Evolutionary conservation across 2,329 filamentous ascomycete genomes (phyloP).

Genomic region (Hypomyces rosellus): DNA sequence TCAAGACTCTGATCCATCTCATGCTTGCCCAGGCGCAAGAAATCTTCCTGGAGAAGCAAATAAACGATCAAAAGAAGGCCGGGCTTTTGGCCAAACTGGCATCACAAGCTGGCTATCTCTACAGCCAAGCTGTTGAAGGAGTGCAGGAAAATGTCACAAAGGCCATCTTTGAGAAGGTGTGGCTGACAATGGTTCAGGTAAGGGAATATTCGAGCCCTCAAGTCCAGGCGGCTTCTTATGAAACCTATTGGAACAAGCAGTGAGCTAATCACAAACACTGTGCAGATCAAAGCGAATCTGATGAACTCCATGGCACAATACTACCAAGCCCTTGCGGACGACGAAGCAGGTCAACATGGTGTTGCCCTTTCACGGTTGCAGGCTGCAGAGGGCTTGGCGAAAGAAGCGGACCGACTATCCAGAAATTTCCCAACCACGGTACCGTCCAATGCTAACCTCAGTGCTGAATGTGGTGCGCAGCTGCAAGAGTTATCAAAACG

Average conservation of each 20-base stretch:
- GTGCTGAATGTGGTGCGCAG: conserved; percentile 66
- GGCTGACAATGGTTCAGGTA: conserved; percentile 77
- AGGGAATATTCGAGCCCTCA: neutral
- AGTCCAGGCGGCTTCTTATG: neutral
- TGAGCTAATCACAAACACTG: neutral
- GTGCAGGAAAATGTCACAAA: conserved; percentile 88
- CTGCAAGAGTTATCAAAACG: conserved; percentile 79
- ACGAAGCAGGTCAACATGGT: conserved; percentile 82
- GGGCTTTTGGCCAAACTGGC: conserved; percentile 88
- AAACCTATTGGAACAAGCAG: neutral
- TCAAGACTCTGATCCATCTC: conserved; percentile 87
- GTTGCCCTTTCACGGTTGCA: conserved; percentile 77
- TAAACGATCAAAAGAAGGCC: conserved; percentile 86
- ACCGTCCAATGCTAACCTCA: conserved; percentile 75
- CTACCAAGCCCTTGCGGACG: conserved; percentile 86
- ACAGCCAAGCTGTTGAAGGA: conserved; percentile 80
- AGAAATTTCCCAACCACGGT: conserved; percentile 75
- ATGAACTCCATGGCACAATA: conserved; percentile 85
- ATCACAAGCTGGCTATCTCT: conserved; percentile 83
- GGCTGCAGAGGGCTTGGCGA: conserved; percentile 69
- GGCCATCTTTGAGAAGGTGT: conserved; percentile 89
- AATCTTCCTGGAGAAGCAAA: conserved; percentile 94
- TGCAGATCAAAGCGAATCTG: conserved; percentile 68
- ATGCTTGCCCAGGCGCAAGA: conserved; percentile 96
- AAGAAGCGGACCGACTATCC: conserved; percentile 70